phyloP scores from a whole-genome alignment of 2,329 filamentous ascomycete species.

The Chaetomium globosum region DNA sequence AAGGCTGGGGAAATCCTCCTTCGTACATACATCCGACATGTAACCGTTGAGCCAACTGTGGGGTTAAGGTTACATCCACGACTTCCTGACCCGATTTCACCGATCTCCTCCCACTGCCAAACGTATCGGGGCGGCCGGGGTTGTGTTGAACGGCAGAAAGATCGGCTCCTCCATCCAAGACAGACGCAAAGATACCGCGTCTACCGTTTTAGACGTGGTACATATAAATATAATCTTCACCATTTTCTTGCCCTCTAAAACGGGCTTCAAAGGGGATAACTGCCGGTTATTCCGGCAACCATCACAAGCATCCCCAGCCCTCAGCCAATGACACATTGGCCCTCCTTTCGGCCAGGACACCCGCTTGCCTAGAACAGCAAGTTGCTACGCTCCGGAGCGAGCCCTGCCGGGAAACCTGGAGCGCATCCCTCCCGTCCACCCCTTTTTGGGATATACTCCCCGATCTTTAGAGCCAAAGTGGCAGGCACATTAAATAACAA shows the following conservation, averaged over 20 bases:
- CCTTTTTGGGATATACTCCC: slow-evolving; percentile 3
- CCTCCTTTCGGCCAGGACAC: slow-evolving; percentile 16
- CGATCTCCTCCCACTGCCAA: too few relatives aligned
- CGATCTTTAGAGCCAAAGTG: slow-evolving; percentile 7
- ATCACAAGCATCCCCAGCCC: not conserved
- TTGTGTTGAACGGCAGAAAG: not conserved
- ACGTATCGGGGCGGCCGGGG: not conserved
- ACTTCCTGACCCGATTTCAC: not conserved
- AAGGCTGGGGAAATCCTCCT: not conserved
- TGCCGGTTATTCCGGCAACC: slow-evolving; percentile 10
- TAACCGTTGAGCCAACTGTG: slow-evolving; percentile 34
- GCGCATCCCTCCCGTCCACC: slow-evolving; percentile 2
- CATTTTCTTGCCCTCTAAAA: not conserved
- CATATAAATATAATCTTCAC: not conserved
- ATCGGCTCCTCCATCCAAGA: not conserved
- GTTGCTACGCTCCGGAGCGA: slow-evolving; percentile 31
- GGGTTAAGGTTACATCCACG: slow-evolving; percentile 19
- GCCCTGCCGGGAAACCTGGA: slow-evolving; percentile 30
- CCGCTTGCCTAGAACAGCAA: slow-evolving; percentile 23
- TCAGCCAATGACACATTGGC: slow-evolving; percentile 14
- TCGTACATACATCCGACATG: slow-evolving; percentile 15
- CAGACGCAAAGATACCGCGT: not conserved
- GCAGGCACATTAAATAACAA: not conserved
- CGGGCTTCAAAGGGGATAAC: not conserved
- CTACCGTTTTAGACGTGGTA: not conserved